These are phyloP conservation scores for Houttuynia cordata DNA, from an alignment of 164 flowering plant species.

Conservation along the genomic window DNA sequence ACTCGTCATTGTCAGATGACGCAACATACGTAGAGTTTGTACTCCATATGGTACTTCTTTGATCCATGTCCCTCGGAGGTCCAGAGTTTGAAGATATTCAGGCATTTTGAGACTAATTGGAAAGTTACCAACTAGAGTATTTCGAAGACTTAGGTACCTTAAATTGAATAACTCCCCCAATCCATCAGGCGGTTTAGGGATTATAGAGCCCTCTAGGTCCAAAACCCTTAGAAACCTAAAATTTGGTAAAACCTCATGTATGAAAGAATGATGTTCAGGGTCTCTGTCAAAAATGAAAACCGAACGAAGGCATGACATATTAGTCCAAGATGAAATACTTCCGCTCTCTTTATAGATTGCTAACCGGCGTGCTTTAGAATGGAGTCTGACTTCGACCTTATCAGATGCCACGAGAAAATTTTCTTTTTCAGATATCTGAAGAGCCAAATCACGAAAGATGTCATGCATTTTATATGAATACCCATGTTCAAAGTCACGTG, in stretches of 20 bases:
- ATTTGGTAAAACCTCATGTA: too few species aligned
- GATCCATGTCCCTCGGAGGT: slow-evolving; percentile 1
- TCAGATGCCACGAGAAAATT: neutral
- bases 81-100: slow-evolving; percentile 3
- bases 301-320: slow-evolving; percentile 1
- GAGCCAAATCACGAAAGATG: slow-evolving; percentile 8
- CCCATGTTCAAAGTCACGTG: neutral
- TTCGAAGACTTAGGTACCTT: slow-evolving; percentile 6
- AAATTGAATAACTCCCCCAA: slow-evolving; percentile 4
- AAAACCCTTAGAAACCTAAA: slow-evolving; percentile 8
- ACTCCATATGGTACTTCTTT: slow-evolving; percentile 2
- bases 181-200: neutral
- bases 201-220: slow-evolving; percentile 2
- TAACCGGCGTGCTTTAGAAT: neutral
- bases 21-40: slow-evolving; percentile 2
- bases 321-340: neutral
- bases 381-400: neutral
- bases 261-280: neutral
- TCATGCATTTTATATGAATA: slow-evolving; percentile 5
- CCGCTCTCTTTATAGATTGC: slow-evolving; percentile 1
- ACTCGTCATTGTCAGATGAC: neutral
- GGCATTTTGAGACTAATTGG: slow-evolving; percentile 3
- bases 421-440: slow-evolving; percentile 3
- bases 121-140: slow-evolving; percentile 1
- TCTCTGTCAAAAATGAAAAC: slow-evolving; percentile 2